Percentiles rank a stretch among this genome's conserved stretches.
phyloP scores from a whole-genome alignment of 1,139 yeast species.

The Wickerhamomyces sp. region DNA sequence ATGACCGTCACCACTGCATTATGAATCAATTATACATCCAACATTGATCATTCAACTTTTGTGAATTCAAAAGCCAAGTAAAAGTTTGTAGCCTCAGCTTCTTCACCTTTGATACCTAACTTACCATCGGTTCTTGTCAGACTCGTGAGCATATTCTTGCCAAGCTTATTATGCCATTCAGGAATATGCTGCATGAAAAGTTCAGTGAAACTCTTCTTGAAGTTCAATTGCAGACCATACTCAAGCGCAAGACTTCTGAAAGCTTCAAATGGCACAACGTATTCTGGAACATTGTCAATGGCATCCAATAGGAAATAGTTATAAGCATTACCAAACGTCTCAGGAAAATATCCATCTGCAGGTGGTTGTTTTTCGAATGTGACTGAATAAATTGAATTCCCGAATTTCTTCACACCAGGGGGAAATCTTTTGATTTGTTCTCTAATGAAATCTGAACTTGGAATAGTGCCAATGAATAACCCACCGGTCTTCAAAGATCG shows the following conservation, averaged over 20 bases:
- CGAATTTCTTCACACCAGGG: conserved; percentile 59
- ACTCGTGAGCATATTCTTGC: conserved; percentile 65
- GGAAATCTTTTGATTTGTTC: conserved; percentile 51
- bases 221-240: conserved; percentile 66
- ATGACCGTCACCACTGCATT: conserved; percentile 93
- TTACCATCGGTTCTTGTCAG: conserved; percentile 71
- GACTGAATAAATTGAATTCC: conserved; percentile 77
- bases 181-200: conserved; percentile 80
- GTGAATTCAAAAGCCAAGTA: conserved; percentile 78
- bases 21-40: too few relatives aligned
- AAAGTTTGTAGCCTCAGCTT: conserved; percentile 85
- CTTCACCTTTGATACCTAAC: conserved; percentile 85
- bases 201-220: conserved; percentile 74
- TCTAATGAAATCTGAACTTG: conserved; percentile 80
- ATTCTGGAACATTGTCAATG: conserved; percentile 93
- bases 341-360: conserved; percentile 59
- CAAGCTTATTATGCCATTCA: conserved; percentile 50
- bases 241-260: conserved; percentile 80
- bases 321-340: conserved; percentile 82
- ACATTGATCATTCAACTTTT: conserved; percentile 35
- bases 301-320: conserved; percentile 85
- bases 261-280: conserved; percentile 93
- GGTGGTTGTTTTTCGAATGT: conserved; percentile 76
- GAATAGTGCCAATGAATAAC: conserved; percentile 86
- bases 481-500: conserved; percentile 79